Evolutionary conservation across 768 basidiomycete species (phyloP), one percentile per base, ranked within the genome.

Genomic region (Scleroderma citrinum): DNA sequence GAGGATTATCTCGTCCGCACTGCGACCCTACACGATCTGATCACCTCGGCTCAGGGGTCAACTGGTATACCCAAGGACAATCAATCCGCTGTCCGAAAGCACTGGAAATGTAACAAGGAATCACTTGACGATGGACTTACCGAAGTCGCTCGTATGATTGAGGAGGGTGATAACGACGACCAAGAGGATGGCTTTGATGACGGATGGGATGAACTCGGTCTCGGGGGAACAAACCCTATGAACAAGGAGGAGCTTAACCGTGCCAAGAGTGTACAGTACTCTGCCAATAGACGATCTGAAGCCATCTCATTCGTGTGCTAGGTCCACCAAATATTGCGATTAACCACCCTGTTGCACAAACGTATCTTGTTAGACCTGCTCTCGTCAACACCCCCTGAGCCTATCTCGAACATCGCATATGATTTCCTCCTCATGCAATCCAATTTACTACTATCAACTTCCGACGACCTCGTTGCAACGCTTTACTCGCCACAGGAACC

Each of bases 391-490:
- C 51, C 56, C 17, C 51, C 55, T 56, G 51, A 70, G 14, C 38
- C 62, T 1, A 55, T 62, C 17, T 44, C 58, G 49, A 57, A 59
- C 39, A 20, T 43, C 19, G 44, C 56, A n/a, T 66, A 85, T n/a
- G 84, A 86, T 57, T 46, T 57, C 19, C 69, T 90, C 5, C 71
- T 76, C 14, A 34, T 59, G 3, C 68, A 68, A 8, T 88, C 85
- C 3, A 69, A 75, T 26, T 58, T 64, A 7, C 70, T 87, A 19
- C 70, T 83, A 16, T 61, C 73, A 42, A 71, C 76, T 3, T 72
- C 77, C 4, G 87, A 90, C 59, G 83, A 90, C 35, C 68, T 88
- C 46, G 75, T 83, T 19, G 73, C 83, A n/a, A 67, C 81, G 2
- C 66, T 86, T 35, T 85, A 89, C 59, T 53, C 76, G 0, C 83